phyloP scores from a whole-genome alignment of 2,329 filamentous ascomycete genomes.

The Epichloe typhina region DNA sequence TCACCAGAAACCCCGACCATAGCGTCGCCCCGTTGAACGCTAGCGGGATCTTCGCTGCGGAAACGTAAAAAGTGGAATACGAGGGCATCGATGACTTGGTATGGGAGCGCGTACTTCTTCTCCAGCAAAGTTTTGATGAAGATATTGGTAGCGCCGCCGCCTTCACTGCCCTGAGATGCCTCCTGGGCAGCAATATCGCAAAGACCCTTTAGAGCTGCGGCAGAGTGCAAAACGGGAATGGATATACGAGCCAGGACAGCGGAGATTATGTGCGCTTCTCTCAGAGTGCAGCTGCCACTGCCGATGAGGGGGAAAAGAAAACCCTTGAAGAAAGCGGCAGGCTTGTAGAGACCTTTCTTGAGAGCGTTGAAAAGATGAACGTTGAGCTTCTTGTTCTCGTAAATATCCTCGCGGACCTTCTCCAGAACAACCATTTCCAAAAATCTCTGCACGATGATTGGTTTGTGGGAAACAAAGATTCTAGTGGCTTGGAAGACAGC shows the following conservation, averaged over 20 bases:
- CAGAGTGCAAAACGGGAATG: slow-evolving; percentile 83
- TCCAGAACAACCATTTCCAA: slow-evolving; percentile 79
- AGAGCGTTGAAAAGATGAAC: slow-evolving; percentile 87
- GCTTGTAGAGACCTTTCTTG: slow-evolving; percentile 88
- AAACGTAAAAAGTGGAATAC: slow-evolving; percentile 97
- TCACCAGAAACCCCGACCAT: slow-evolving; percentile 34
- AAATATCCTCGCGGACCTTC: slow-evolving; percentile 84
- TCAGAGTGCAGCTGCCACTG: slow-evolving; percentile 76
- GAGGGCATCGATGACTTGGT: slow-evolving; percentile 83
- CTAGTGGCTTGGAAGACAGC: slow-evolving; percentile 77
- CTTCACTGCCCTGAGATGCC: slow-evolving; percentile 68
- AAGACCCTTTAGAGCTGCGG: slow-evolving; percentile 77
- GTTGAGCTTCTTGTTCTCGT: slow-evolving; percentile 88
- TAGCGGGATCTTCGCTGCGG: slow-evolving; percentile 51
- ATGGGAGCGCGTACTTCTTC: slow-evolving; percentile 94
- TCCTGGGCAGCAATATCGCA: slow-evolving; percentile 93
- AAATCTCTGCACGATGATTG: slow-evolving; percentile 68
- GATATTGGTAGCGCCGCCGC: slow-evolving; percentile 83
- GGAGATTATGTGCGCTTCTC: slow-evolving; percentile 84
- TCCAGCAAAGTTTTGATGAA: slow-evolving; percentile 89
- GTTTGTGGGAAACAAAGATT: slow-evolving; percentile 80
- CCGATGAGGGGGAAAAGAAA: slow-evolving; percentile 82
- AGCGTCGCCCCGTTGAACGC: slow-evolving; percentile 36
- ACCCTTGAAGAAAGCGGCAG: slow-evolving; percentile 92
- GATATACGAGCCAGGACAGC: slow-evolving; percentile 75